These are phyloP conservation scores for Wallemia hederae DNA, from an alignment of 1,284 basidiomycete species.

Conservation along the genomic window DNA sequence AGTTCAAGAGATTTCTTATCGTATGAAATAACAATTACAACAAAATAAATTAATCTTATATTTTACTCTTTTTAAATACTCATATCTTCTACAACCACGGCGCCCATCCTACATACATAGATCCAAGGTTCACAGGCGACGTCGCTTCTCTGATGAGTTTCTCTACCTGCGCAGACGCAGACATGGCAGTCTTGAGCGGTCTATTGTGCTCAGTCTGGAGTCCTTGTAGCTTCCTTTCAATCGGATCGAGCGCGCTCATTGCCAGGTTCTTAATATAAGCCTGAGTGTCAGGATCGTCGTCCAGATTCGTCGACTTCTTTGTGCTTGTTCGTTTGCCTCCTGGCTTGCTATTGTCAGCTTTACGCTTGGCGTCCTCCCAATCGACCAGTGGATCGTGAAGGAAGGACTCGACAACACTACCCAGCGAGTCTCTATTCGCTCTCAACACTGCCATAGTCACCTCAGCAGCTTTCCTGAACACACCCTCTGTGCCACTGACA, in stretches of 20 bases:
- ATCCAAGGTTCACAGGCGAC: slow-evolving; percentile 31
- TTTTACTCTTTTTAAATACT: not conserved
- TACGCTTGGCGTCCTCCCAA: slow-evolving; percentile 43
- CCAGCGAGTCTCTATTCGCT: slow-evolving; percentile 72
- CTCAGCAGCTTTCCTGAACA: slow-evolving; percentile 76
- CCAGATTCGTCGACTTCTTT: not conserved
- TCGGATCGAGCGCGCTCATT: slow-evolving; percentile 40
- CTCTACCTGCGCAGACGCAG: slow-evolving; percentile 57
- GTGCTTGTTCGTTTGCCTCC: slow-evolving; percentile 5
- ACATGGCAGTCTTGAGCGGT: slow-evolving; percentile 28
- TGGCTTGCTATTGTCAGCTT: slow-evolving; percentile 5
- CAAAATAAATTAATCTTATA: not conserved
- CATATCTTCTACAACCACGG: slow-evolving; percentile 29
- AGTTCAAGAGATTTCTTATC: too few relatives aligned
- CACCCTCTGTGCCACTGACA: slow-evolving; percentile 79
- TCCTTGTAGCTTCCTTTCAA: slow-evolving; percentile 57
- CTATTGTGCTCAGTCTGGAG: slow-evolving; percentile 24
- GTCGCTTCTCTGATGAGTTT: slow-evolving; percentile 64
- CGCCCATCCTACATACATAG: slow-evolving; percentile 41
- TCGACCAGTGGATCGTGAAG: slow-evolving; percentile 92
- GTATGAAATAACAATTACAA: not conserved
- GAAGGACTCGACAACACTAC: slow-evolving; percentile 90
- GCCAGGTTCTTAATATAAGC: slow-evolving; percentile 27
- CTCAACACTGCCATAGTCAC: slow-evolving; percentile 64
- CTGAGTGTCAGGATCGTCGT: slow-evolving; percentile 9